Evolutionary conservation across 2,329 filamentous ascomycete genomes (phyloP), one percentile per base, ranked within the genome.

Genomic region (Neonectria faginata): DNA sequence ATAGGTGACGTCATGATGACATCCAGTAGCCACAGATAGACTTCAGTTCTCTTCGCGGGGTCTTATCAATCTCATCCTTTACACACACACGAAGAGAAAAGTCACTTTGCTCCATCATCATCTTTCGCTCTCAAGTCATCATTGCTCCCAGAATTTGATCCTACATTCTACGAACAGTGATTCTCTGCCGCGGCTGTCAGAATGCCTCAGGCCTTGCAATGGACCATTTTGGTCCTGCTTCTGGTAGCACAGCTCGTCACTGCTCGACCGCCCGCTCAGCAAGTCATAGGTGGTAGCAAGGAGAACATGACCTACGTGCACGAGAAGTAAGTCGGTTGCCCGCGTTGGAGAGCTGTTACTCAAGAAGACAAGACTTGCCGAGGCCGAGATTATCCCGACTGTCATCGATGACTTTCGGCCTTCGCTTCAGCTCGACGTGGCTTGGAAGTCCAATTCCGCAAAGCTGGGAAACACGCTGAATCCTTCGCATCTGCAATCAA

Each of bases 341-440:
- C 6, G 8, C 39, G n/a, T 10, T 9, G 1, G 1, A 18, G n/a
- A 10, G n/a, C 16, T 18, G 9, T 18, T 8, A n/a, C 39, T 41
- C 8, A 41, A 7, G 8, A 18, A 3, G 16, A 9, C 39, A 31
- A 71, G 69, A 20, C 58, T 71, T 0, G 3, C 56, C 0, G 53
- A 66, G 2, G 62, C 69, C 1, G 16, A 65, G 25, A 69, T 72
- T 5, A 72, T 72, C 2, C 70, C 70, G 0, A 70, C 60, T 0
- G 65, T 72, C 0, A 65, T 72, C 18, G 67, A 72, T 2, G 70
- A 72, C 2, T 72, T 71, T 31, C 64, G 52, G 2, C 70, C 70
- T 1, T 50, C 51, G 1, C 41, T 72, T 7, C 47, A 20, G 1
- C 62, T 72, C 5, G 47, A 42, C 2, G 70, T 57, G 2, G 36